Percentiles rank a stretch among this genome's conserved stretches.
These are phyloP conservation scores for Lolium perenne DNA, from an alignment of 176 grass and related monocot genomes.

Conservation along the genomic window DNA sequence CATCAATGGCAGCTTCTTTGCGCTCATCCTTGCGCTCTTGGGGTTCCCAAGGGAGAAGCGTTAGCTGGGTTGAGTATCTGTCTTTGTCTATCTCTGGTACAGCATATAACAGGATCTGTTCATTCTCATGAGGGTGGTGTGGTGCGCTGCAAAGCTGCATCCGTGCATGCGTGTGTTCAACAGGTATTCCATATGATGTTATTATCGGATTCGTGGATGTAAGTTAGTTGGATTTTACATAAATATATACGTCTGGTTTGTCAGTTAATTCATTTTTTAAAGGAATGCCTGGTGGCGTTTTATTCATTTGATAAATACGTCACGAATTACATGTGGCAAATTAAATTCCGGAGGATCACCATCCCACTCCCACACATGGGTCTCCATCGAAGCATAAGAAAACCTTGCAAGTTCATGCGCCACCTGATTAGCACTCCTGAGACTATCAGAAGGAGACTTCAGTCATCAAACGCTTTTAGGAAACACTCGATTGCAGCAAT, in stretches of 20 bases:
- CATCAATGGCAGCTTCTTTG: slow-evolving; percentile 74
- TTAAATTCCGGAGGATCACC: too few relatives aligned
- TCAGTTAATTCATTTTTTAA: too few relatives aligned
- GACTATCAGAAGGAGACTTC: too few relatives aligned
- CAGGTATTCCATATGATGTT: neutral
- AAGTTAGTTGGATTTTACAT: slow-evolving; percentile 10
- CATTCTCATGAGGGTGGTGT: neutral
- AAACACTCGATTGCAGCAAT: too few relatives aligned
- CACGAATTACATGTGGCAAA: too few relatives aligned
- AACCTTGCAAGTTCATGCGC: too few relatives aligned
- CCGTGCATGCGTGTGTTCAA: neutral
- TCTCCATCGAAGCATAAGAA: too few relatives aligned
- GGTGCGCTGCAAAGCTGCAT: neutral
- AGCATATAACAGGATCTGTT: slow-evolving; percentile 8
- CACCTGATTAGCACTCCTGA: too few relatives aligned
- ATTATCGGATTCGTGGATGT: neutral
- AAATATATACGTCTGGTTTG: neutral
- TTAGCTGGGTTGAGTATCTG: slow-evolving; percentile 9
- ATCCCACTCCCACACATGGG: too few relatives aligned
- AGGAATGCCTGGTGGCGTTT: too few relatives aligned
- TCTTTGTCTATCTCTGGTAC: neutral
- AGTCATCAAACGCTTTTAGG: too few relatives aligned
- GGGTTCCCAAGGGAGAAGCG: slow-evolving; percentile 57
- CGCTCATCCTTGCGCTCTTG: slow-evolving; percentile 64
- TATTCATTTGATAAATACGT: too few relatives aligned